Evolutionary conservation across 176 grass and related monocot genomes (phyloP).

Genomic region (Aegilops tauschii): DNA sequence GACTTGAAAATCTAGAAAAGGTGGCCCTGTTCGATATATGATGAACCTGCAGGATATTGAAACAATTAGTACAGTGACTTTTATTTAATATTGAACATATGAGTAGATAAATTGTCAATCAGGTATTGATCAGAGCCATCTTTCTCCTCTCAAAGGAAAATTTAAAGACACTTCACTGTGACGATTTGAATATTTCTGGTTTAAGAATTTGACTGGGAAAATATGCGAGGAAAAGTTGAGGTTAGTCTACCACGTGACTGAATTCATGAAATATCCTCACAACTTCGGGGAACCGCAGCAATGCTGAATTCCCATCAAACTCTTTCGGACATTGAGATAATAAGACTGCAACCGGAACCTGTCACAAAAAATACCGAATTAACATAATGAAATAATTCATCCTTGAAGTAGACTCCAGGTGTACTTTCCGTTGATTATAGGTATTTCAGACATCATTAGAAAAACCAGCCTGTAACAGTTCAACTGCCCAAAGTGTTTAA

Average conservation of each 20-base stretch:
- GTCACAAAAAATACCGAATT: constrained; percentile 10
- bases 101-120: constrained; percentile 16
- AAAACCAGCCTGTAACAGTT: not conserved
- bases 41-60: constrained; percentile 65
- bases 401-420: not conserved
- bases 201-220: not conserved
- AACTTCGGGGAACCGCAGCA: constrained; percentile 86
- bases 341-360: constrained; percentile 80
- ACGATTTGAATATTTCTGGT: constrained; percentile 12
- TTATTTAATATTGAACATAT: constrained; percentile 10
- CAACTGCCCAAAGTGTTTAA: constrained; percentile 6
- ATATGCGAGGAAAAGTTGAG: constrained; percentile 20
- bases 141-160: constrained; percentile 10
- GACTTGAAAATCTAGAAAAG: constrained; percentile 83
- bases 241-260: constrained; percentile 82
- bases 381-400: constrained; percentile 19
- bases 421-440: constrained; percentile 17
- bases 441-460: not conserved
- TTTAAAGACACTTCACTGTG: not conserved
- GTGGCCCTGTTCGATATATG: constrained; percentile 77
- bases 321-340: constrained; percentile 89
- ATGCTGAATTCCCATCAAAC: constrained; percentile 62
- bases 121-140: not conserved
- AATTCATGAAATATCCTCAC: constrained; percentile 97
- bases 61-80: not conserved